Conservation (phyloP, 306 rosid species). For the Arachis stenosperma region DNA sequence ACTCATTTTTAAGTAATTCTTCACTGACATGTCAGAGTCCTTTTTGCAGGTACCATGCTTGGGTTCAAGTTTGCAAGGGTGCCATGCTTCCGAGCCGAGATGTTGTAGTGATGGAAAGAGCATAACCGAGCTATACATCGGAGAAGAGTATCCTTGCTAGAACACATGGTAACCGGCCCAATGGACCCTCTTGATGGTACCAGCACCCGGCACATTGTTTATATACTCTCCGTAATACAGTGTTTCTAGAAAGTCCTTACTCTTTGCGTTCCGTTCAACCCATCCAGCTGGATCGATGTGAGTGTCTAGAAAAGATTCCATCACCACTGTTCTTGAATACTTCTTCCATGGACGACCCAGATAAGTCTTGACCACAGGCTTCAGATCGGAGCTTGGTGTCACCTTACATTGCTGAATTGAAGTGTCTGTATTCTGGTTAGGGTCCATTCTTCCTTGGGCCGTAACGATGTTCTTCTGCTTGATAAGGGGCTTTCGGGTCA, state of each 20-base stretch:
- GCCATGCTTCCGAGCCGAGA: too few relatives aligned
- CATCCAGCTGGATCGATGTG: constrained; percentile 69
- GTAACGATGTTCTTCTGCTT: constrained; percentile 71
- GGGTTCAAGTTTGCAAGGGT: too few relatives aligned
- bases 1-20: too few relatives aligned
- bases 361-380: constrained; percentile 51
- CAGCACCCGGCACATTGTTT: constrained; percentile 68
- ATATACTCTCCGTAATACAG: constrained; percentile 67
- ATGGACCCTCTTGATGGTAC: constrained; percentile 56
- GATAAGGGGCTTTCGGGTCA: constrained; percentile 61
- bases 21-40: too few relatives aligned
- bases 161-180: constrained; percentile 69
- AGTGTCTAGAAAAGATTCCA: constrained; percentile 56
- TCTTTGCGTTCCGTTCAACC: constrained; percentile 45
- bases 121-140: too few relatives aligned
- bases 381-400: constrained; percentile 55
- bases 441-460: constrained; percentile 70
- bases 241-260: constrained; percentile 48
- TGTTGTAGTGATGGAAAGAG: too few relatives aligned
- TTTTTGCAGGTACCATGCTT: too few relatives aligned
- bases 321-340: constrained; percentile 62
- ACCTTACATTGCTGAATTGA: constrained; percentile 61
- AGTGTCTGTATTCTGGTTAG: constrained; percentile 66
- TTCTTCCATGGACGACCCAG: constrained; percentile 81
- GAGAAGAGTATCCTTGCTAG: too few relatives aligned